Conservation (phyloP, 495 filamentous ascomycete species). For the Tuber calosporum region DNA sequence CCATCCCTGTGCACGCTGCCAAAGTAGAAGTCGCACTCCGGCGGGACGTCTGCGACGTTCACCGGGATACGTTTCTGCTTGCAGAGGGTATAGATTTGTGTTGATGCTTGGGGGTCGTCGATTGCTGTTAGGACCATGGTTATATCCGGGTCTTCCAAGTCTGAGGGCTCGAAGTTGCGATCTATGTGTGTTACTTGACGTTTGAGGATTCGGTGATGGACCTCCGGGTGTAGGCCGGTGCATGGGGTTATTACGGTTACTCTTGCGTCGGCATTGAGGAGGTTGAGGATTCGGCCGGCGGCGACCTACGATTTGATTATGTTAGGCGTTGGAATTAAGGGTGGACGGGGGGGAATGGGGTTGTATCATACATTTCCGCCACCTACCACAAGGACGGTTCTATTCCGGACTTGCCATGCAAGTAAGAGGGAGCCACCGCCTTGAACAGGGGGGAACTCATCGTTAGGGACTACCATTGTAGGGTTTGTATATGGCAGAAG, state of each 20-base stretch:
- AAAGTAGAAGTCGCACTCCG: slow-evolving; percentile 98
- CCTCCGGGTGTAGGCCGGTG: slow-evolving; percentile 78
- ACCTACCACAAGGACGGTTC: slow-evolving; percentile 76
- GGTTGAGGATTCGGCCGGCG: slow-evolving; percentile 82
- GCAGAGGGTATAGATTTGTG: slow-evolving; percentile 84
- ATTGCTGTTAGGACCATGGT: slow-evolving; percentile 88
- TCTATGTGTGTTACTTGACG: slow-evolving; percentile 69
- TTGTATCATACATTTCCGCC: slow-evolving; percentile 68
- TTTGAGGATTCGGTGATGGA: slow-evolving; percentile 66
- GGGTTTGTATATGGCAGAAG: background rate
- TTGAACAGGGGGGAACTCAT: slow-evolving; percentile 69
- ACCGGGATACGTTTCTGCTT: slow-evolving; percentile 74
- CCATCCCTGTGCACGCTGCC: slow-evolving; percentile 91
- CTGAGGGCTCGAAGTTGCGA: slow-evolving; percentile 70
- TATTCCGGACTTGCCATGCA: slow-evolving; percentile 86
- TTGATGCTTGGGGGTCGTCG: slow-evolving; percentile 81
- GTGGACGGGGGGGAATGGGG: slow-evolving; percentile 12
- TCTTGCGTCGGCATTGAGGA: slow-evolving; percentile 87
- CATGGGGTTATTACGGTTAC: slow-evolving; percentile 77
- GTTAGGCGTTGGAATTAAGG: slow-evolving; percentile 21
- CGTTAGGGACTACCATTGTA: slow-evolving; percentile 10
- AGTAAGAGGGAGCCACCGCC: slow-evolving; percentile 87
- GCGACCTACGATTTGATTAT: slow-evolving; percentile 61
- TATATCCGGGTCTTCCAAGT: slow-evolving; percentile 59
- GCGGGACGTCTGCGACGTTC: slow-evolving; percentile 94